phyloP scores from a whole-genome alignment of 352 stramenopile genomes.

The Globisporangium rhizosaccharum region DNA sequence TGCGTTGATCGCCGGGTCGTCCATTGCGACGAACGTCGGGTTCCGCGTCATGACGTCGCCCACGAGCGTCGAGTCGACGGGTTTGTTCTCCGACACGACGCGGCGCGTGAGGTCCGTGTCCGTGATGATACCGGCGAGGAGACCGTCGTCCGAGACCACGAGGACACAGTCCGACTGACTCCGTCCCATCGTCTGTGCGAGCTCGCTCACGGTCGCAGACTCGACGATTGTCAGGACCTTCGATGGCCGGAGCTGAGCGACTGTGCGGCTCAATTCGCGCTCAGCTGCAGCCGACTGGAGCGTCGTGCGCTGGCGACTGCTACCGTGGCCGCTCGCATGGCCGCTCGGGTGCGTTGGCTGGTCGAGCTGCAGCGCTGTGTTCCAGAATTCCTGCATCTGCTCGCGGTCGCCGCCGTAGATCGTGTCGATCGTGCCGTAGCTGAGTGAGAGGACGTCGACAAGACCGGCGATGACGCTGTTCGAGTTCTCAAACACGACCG shows the following conservation, averaged over 20 bases:
- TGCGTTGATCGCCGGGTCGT: constrained; percentile 80
- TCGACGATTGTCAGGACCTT: constrained; percentile 88
- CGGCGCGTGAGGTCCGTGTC: constrained; percentile 87
- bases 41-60: constrained; percentile 82
- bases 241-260: constrained; percentile 71
- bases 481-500: constrained; percentile 57
- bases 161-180: constrained; percentile 92
- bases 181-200: constrained; percentile 84
- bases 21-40: constrained; percentile 77
- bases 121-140: constrained; percentile 94
- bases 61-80: constrained; percentile 62
- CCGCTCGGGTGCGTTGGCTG: constrained; percentile 46
- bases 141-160: constrained; percentile 85
- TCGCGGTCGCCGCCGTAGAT: constrained; percentile 86
- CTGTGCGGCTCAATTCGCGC: constrained; percentile 73
- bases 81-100: constrained; percentile 75
- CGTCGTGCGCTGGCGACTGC: constrained; percentile 44
- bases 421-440: constrained; percentile 83
- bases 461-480: constrained; percentile 66
- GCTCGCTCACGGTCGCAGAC: constrained; percentile 76
- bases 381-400: constrained; percentile 89
- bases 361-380: constrained; percentile 76
- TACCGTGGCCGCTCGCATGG: constrained; percentile 24
- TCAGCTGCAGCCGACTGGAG: constrained; percentile 48
- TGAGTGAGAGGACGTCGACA: constrained; percentile 81